Evolutionary conservation across 495 filamentous ascomycete species (phyloP).

Genomic region (Hypoxylon subgilvum): DNA sequence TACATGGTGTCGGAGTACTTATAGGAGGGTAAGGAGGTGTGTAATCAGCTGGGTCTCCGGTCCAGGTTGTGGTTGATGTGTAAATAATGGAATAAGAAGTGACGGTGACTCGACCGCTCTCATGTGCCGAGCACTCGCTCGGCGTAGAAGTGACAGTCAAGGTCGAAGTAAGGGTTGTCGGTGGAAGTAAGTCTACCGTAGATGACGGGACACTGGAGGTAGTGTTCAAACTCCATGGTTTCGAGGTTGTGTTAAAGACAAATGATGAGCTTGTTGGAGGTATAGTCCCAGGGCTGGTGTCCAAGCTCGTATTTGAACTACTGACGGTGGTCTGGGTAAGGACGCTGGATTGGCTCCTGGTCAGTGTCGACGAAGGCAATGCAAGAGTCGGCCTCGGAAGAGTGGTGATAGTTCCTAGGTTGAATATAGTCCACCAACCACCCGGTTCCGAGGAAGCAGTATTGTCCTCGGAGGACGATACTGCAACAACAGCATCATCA

Average conservation of each 20-base stretch:
- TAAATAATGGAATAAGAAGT: constrained; percentile 50
- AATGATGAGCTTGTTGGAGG: constrained; percentile 8
- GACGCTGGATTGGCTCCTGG: too few relatives aligned
- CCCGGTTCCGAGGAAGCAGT: constrained; percentile 9
- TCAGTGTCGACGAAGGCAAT: constrained; percentile 20
- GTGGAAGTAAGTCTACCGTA: constrained; percentile 9
- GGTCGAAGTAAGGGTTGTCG: constrained; percentile 7
- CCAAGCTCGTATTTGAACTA: constrained; percentile 3
- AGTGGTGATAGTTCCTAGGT: constrained; percentile 35
- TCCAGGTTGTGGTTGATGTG: constrained; percentile 54
- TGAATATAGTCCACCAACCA: constrained; percentile 4
- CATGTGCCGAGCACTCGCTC: constrained; percentile 30
- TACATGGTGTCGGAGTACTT: constrained; percentile 43
- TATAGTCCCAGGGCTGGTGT: neutral
- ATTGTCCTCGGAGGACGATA: constrained; percentile 4
- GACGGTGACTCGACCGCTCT: constrained; percentile 24
- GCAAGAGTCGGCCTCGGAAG: constrained; percentile 28
- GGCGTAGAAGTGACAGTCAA: constrained; percentile 16
- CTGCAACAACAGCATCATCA: constrained; percentile 2
- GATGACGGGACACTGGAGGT: constrained; percentile 12
- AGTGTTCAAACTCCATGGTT: constrained; percentile 29
- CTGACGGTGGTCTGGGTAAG: neutral
- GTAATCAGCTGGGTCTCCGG: constrained; percentile 50
- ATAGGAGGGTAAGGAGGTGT: constrained; percentile 50
- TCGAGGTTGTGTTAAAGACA: constrained; percentile 24